Evolutionary conservation across 1,139 yeast species (phyloP).

Genomic region (Candida tetrigidarum): DNA sequence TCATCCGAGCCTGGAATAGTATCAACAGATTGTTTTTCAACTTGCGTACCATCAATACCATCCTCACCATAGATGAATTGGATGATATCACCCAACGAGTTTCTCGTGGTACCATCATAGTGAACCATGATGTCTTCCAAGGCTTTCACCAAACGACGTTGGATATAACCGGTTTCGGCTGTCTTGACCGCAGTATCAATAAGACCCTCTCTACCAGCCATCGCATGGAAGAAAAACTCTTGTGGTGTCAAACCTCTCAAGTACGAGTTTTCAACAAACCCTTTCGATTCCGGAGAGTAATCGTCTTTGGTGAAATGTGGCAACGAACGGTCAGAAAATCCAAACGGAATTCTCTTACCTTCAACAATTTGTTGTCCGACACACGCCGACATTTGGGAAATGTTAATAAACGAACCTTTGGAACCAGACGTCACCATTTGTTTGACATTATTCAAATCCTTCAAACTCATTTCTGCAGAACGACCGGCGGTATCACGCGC

Average conservation of each 20-base stretch:
- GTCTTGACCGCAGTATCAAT: constrained; percentile 99
- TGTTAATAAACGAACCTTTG: constrained; percentile 97
- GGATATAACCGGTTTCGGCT: constrained; percentile 99
- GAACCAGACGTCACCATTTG: constrained; percentile 99
- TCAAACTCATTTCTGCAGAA: constrained; percentile 95
- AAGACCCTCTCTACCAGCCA: constrained; percentile 99
- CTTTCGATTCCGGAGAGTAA: constrained; percentile 97
- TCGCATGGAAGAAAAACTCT: constrained; percentile 99
- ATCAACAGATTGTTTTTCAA: constrained; percentile 96
- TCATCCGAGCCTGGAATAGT: constrained; percentile 92
- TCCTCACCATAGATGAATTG: constrained; percentile 99
- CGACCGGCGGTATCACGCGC: constrained; percentile 99
- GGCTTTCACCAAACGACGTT: constrained; percentile 98
- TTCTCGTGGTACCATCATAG: constrained; percentile 98
- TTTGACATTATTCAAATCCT: constrained; percentile 92
- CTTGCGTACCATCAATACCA: constrained; percentile 98
- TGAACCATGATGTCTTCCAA: constrained; percentile 99
- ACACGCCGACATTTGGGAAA: constrained; percentile 99
- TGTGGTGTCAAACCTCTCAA: constrained; percentile 98
- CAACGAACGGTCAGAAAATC: constrained; percentile 92
- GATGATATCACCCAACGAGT: constrained; percentile 93
- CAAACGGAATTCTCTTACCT: constrained; percentile 99
- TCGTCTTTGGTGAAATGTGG: constrained; percentile 99
- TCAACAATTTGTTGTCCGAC: constrained; percentile 99
- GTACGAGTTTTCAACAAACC: constrained; percentile 97